A percentile compares a stretch with the other conserved stretches of the same genome.
Evolutionary conservation across 257 asterid species (phyloP).

Genomic region (Solanum ossicruentum): DNA sequence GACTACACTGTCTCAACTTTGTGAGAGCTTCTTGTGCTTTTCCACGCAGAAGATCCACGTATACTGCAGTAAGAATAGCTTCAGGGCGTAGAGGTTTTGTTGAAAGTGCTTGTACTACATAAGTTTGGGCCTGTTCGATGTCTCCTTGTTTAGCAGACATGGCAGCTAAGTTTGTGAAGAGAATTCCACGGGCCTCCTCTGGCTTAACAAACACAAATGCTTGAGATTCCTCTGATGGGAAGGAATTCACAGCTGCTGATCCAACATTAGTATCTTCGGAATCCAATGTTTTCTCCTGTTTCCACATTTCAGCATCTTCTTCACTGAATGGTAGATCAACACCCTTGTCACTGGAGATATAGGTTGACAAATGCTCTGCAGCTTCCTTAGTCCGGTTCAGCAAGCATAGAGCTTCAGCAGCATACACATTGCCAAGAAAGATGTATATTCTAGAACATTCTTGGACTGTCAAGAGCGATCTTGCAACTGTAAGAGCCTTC

Average conservation of each 20-base stretch:
- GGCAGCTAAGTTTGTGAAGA: conserved; percentile 53
- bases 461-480: conserved; percentile 38
- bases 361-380: conserved; percentile 36
- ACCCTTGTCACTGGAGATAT: conserved; percentile 33
- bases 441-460: conserved; percentile 41
- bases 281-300: conserved; percentile 38
- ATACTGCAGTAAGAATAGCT: conserved; percentile 58
- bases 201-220: conserved; percentile 44
- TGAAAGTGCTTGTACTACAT: conserved; percentile 39
- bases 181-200: conserved; percentile 68
- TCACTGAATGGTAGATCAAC: conserved; percentile 51
- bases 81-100: conserved; percentile 36
- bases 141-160: conserved; percentile 49
- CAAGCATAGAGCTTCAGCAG: conserved; percentile 80
- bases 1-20: conserved; percentile 46
- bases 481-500: conserved; percentile 47
- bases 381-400: conserved; percentile 73
- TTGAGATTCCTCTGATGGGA: conserved; percentile 26
- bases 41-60: conserved; percentile 58
- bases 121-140: conserved; percentile 45
- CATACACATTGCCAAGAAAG: conserved; percentile 58
- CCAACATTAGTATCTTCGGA: conserved; percentile 38
- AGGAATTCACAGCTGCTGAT: conserved; percentile 1
- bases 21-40: conserved; percentile 50
- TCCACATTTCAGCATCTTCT: conserved; percentile 64